These are phyloP conservation scores for Coniferiporia sulphurascens DNA, from an alignment of 1,284 basidiomycete species.

Conservation along the genomic window DNA sequence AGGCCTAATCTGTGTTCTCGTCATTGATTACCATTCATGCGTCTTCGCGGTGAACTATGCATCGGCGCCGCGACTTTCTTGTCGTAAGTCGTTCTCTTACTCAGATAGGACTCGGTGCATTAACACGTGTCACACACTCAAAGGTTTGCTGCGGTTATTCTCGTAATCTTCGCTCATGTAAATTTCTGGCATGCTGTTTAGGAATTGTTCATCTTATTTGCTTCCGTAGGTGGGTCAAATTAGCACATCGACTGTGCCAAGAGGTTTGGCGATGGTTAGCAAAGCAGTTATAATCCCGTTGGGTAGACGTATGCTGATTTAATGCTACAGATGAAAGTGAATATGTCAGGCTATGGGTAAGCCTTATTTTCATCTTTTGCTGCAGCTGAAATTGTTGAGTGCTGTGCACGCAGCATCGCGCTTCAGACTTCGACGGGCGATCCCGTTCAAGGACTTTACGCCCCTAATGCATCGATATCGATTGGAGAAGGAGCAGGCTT, in stretches of 20 bases:
- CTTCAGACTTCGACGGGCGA: conserved; percentile 49
- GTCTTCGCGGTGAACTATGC: conserved; percentile 22
- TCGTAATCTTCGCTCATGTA: conserved; percentile 78
- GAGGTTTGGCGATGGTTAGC: conserved; percentile 65
- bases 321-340: conserved; percentile 53
- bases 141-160: conserved; percentile 59
- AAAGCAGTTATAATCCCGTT: conserved; percentile 10
- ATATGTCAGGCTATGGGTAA: conserved; percentile 66
- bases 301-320: background rate
- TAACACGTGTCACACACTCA: background rate
- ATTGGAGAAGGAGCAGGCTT: conserved; percentile 54
- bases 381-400: background rate
- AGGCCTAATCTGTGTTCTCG: background rate
- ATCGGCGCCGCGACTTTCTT: conserved; percentile 21
- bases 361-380: conserved; percentile 22
- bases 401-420: conserved; percentile 37
- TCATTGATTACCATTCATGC: conserved; percentile 4
- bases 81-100: conserved; percentile 16
- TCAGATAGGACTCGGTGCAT: background rate
- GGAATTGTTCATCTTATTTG: conserved; percentile 17
- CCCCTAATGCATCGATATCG: conserved; percentile 58
- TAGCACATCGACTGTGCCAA: conserved; percentile 66
- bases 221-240: conserved; percentile 69
- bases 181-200: conserved; percentile 26
- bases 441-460: conserved; percentile 61